Base-by-base conservation (phyloP, 1,284 basidiomycete genomes). In the Cutaneotrichosporon curvatum region DNA sequence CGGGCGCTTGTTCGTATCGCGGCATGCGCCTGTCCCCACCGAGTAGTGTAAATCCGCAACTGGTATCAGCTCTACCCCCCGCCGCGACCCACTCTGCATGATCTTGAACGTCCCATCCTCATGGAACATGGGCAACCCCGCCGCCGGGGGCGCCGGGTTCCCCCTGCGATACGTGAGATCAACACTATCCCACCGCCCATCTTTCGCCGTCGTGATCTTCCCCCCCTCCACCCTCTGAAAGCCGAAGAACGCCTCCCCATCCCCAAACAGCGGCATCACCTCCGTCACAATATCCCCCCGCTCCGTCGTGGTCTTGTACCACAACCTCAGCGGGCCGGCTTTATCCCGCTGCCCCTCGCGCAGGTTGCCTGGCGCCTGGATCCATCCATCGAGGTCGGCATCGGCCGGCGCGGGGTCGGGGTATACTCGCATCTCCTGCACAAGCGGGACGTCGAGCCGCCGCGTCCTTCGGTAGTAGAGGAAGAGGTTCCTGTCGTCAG, bases 41-140 rank as follows among this genome's bases (percentile, higher is more conserved):
- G 85, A 87, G 52, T 74, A 94, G 68, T 95, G 90, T 22, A 94
- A 74, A 68, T 95, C 90, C 2, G 90, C 90, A 23, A 92, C 77
- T 67, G 44, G 14, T 14, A 32, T 44, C 23, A 44, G 30, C n/a
- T 14, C 3, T 11, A 28, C 14, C 5, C 14, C 1, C 2, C 21
- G 8, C 4, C 20, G 2, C 14, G 37, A 42, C 62, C 53, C 40
- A 67, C 68, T 73, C 68, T 95, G 90, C 55, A 95, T 76, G 55
- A 94, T 82, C 69, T 83, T 90, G 78, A 89, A 89, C 25, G 78
- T 83, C 6, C 90, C 90, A 20, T 84, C 78, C 16, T 68, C 74
- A n/a, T 82, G 81, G 72, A 95, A 92, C 58, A 84, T 84, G 1
- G 88, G 78, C 0, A 83, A 82, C 4, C 79, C 79, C 0, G 85